Evolutionary conservation across 805 yeast species (phyloP).

Genomic region (Cyberlindnera meyerae): DNA sequence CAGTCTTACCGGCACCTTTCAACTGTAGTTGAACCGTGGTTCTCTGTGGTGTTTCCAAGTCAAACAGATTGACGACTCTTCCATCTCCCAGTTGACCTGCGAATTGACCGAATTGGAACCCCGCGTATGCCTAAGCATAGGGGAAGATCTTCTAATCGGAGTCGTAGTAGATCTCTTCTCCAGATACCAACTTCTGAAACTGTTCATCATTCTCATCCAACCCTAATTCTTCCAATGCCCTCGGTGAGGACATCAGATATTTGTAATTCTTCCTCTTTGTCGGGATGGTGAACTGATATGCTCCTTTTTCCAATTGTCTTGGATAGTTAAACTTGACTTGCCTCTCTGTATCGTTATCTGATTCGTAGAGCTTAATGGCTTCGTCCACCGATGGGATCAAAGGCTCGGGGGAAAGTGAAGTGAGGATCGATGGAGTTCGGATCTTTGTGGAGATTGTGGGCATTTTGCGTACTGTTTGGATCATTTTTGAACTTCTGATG

Average conservation of each 20-base stretch:
- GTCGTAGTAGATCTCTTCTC: conserved; percentile 43
- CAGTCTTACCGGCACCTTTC: conserved; percentile 91
- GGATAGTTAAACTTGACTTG: conserved; percentile 41
- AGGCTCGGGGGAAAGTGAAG: conserved; percentile 25
- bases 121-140: conserved; percentile 89
- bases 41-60: conserved; percentile 43
- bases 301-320: conserved; percentile 52
- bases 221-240: conserved; percentile 60
- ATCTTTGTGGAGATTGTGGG: conserved; percentile 1
- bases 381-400: conserved; percentile 26
- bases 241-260: conserved; percentile 52
- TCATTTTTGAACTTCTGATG: no score
- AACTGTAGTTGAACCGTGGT: conserved; percentile 60
- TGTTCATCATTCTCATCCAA: conserved; percentile 44
- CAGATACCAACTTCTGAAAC: conserved; percentile 57
- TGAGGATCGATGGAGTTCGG: conserved; percentile 14
- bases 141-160: conserved; percentile 49
- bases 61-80: conserved; percentile 78
- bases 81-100: conserved; percentile 99
- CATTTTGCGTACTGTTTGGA: no score
- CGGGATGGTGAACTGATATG: conserved; percentile 72
- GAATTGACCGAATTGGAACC: conserved; percentile 93
- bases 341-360: conserved; percentile 17
- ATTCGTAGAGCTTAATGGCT: conserved; percentile 27
- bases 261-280: conserved; percentile 48